Evolutionary conservation across 192 early-diverging fungal species (phyloP), one percentile per base, ranked within the genome.

Genomic region (Backusella tarrabulga): DNA sequence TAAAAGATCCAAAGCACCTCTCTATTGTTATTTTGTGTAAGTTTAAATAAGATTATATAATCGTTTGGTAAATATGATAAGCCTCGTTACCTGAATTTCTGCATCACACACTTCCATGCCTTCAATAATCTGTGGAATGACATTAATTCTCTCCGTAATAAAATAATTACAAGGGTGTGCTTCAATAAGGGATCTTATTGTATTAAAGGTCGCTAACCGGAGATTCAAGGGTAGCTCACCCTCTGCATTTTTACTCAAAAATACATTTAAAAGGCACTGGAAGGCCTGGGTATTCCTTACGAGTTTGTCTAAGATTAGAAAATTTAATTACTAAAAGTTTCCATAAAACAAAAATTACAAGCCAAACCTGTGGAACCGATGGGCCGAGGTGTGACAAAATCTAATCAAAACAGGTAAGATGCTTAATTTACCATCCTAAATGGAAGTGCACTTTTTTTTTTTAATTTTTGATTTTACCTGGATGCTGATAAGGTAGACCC

Each of bases 121-220:
- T 73, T 92, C 89, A 34, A 90, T 84, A 3, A 90, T 75, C 34
- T 82, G 81, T 1, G 88, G 85, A 6, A 92, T 67, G 34, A 83
- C 73, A 52, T 85, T 87, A 26, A 87, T 77, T 4, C 81, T 56
- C 42, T 86, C 85, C 14, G 86, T 81, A 17, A 90, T 63, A 76
- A 92, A 92, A 72, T 88, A 92, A 75, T 92, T 92, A 66, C 83
- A 80, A 23, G 81, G 81, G 71, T 92, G 85, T 56, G 79, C 76
- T 72, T 86, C 73, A n/a, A 89, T 83, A 34, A 87, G 76, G 41
- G 75, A 82, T 6, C 80, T 32, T 6, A 85, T 68, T 3, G 80
- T 79, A 7, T 73, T 44, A 73, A 85, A 82, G 3, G 80, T 80
- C 23, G 74, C 82, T 32, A 76, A 60, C 11, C 73, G 77, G 19